phyloP scores from a whole-genome alignment of 495 filamentous ascomycete genomes.

The Lasiosphaeria ovina region DNA sequence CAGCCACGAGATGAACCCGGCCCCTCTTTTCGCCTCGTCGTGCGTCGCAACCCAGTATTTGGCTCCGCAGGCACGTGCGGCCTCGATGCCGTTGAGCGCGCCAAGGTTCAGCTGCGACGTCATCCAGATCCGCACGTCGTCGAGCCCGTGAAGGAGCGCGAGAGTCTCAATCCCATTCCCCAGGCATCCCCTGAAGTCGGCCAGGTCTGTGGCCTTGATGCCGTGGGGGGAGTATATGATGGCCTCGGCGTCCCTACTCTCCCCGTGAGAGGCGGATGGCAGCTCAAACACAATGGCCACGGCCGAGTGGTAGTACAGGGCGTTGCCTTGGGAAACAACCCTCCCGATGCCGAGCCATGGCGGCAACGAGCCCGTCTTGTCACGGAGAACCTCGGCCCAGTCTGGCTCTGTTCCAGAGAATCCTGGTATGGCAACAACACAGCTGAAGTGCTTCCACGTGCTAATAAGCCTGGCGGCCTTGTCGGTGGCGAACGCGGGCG shows the following conservation, averaged over 20 bases:
- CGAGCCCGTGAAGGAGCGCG: slow-evolving; percentile 55
- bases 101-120: slow-evolving; percentile 54
- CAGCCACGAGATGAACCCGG: slow-evolving; percentile 49
- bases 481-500: slow-evolving; percentile 50
- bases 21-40: slow-evolving; percentile 55
- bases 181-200: slow-evolving; percentile 22
- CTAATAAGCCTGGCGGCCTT: slow-evolving; percentile 47
- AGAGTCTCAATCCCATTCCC: slow-evolving; percentile 42
- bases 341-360: slow-evolving; percentile 49
- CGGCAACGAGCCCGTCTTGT: slow-evolving; percentile 41
- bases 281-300: slow-evolving; percentile 46
- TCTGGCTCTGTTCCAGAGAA: slow-evolving; percentile 8
- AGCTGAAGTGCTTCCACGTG: slow-evolving; percentile 49
- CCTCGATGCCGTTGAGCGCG: slow-evolving; percentile 51
- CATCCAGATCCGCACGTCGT: slow-evolving; percentile 47
- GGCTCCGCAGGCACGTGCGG: slow-evolving; percentile 43
- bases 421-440: slow-evolving; percentile 29
- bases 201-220: slow-evolving; percentile 39
- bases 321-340: slow-evolving; percentile 42
- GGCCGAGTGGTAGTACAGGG: slow-evolving; percentile 53
- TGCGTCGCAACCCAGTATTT: slow-evolving; percentile 60
- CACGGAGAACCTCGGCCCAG: slow-evolving; percentile 14
- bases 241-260: slow-evolving; percentile 35
- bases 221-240: slow-evolving; percentile 61
- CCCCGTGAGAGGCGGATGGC: neutral